phyloP scores from a whole-genome alignment of 2,329 filamentous ascomycete genomes.

The Hypoxylon rubiginosum region DNA sequence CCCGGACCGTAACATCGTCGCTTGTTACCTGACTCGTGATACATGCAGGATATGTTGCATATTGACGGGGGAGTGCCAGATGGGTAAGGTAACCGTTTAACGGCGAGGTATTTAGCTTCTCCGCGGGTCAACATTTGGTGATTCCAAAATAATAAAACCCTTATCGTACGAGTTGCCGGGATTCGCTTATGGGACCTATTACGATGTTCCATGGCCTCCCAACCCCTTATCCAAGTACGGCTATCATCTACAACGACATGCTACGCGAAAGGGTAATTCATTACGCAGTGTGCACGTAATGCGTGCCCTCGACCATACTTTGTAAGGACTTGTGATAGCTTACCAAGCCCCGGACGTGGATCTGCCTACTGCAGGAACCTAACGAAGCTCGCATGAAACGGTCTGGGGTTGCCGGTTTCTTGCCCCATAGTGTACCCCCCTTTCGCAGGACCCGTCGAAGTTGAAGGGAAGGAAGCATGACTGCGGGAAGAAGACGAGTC shows the following conservation, averaged over 20 bases:
- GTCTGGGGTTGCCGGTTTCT: background rate
- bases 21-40: background rate
- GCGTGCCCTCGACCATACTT: background rate
- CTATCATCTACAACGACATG: background rate
- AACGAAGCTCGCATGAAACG: background rate
- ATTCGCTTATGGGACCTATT: background rate
- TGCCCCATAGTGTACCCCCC: background rate
- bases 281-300: background rate
- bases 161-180: background rate
- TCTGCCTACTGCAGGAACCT: background rate
- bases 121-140: background rate
- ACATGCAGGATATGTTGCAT: conserved; percentile 4
- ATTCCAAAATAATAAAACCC: background rate
- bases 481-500: background rate
- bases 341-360: background rate
- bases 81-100: background rate
- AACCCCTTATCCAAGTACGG: background rate
- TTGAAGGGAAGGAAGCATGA: background rate
- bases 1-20: background rate
- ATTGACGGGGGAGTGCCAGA: conserved; percentile 1
- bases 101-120: conserved; percentile 5
- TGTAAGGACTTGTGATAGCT: background rate
- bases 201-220: background rate
- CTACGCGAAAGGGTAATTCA: background rate
- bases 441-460: background rate